These are phyloP conservation scores for Psophocarpus tetragonolobus DNA, from an alignment of 306 rosid genomes.

Conservation along the genomic window DNA sequence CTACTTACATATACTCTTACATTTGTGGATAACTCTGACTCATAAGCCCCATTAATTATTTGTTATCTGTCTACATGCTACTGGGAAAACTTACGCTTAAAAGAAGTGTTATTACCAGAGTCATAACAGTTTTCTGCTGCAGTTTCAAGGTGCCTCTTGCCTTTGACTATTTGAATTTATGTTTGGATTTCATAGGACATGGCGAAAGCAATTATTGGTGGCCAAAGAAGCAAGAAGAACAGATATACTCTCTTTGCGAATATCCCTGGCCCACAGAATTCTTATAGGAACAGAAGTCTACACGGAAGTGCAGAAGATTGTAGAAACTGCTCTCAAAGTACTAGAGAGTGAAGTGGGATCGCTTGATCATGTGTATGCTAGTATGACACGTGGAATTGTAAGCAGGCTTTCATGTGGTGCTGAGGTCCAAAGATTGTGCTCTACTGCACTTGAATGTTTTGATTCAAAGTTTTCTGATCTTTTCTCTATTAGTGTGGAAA, in stretches of 20 bases:
- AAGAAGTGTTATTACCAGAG: constrained; percentile 3
- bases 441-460: constrained; percentile 65
- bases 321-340: constrained; percentile 61
- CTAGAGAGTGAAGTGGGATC: constrained; percentile 78
- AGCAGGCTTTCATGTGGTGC: constrained; percentile 89
- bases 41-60: not conserved
- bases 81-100: not conserved
- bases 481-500: constrained; percentile 37
- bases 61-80: constrained; percentile 12
- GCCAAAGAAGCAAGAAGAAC: constrained; percentile 96
- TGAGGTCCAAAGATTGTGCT: constrained; percentile 83
- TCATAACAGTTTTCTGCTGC: not conserved
- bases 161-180: constrained; percentile 31
- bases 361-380: constrained; percentile 67
- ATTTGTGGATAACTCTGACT: not conserved
- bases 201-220: constrained; percentile 75
- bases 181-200: constrained; percentile 57
- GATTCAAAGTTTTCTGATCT: constrained; percentile 55
- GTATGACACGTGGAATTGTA: constrained; percentile 78
- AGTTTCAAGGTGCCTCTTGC: constrained; percentile 30
- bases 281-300: constrained; percentile 61
- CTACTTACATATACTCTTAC: not conserved
- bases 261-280: constrained; percentile 71
- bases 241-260: constrained; percentile 68
- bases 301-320: constrained; percentile 56